phyloP scores from a whole-genome alignment of 305 asterid species.

The Stenogyne calaminthoides region DNA sequence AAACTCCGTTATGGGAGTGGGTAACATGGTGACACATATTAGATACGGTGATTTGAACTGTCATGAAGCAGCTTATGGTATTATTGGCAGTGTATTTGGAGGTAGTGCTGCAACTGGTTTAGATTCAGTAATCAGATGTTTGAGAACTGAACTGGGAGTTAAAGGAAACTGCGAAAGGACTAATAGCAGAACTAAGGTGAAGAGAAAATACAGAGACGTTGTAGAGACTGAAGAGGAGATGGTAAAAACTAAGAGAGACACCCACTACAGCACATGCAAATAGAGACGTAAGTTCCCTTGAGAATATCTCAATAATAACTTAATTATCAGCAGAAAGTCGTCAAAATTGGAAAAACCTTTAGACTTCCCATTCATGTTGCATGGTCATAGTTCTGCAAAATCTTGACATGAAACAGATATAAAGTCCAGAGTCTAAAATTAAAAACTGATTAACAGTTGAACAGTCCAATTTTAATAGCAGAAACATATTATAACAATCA shows the following conservation, averaged over 20 bases:
- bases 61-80: constrained; percentile 27
- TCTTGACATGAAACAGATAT: background rate
- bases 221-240: constrained; percentile 39
- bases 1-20: constrained; percentile 12
- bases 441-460: background rate
- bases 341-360: background rate
- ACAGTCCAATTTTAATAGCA: background rate
- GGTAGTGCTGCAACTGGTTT: constrained; percentile 24
- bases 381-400: background rate
- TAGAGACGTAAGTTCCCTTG: constrained; percentile 29
- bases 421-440: constrained; percentile 9
- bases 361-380: background rate
- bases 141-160: background rate
- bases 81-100: constrained; percentile 19
- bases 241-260: constrained; percentile 34
- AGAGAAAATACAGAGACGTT: constrained; percentile 40
- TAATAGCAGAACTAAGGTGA: constrained; percentile 22
- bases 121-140: constrained; percentile 17
- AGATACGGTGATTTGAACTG: constrained; percentile 41
- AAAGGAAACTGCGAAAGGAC: background rate
- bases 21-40: constrained; percentile 25
- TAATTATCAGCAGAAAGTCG: background rate
- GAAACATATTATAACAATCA: background rate
- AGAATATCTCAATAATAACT: background rate
- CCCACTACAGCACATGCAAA: constrained; percentile 30